Evolutionary conservation across 2,329 filamentous ascomycete species (phyloP).

Genomic region (Venturia effusa): DNA sequence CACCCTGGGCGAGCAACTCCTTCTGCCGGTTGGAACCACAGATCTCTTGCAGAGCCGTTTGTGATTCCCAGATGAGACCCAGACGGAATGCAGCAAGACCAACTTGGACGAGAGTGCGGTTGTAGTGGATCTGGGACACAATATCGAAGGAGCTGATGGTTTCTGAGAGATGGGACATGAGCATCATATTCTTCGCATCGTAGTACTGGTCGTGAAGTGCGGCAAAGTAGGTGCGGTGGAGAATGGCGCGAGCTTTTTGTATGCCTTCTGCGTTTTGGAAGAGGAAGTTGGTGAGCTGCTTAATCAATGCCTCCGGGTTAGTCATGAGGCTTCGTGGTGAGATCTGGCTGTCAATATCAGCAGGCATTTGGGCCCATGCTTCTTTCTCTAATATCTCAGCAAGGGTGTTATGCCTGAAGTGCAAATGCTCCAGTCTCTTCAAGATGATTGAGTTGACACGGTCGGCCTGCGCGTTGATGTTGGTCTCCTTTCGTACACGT

Average conservation of each 20-base stretch:
- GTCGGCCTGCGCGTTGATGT: conserved; percentile 58
- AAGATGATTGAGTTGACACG: conserved; percentile 91
- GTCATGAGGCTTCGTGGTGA: conserved; percentile 59
- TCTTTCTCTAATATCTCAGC: conserved; percentile 90
- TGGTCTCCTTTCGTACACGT: conserved; percentile 52
- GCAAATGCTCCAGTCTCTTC: conserved; percentile 90
- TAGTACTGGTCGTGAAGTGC: conserved; percentile 97
- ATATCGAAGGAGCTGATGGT: conserved; percentile 95
- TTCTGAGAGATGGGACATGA: conserved; percentile 98
- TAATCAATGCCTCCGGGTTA: conserved; percentile 67
- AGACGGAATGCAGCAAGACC: conserved; percentile 97
- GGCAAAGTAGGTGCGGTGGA: conserved; percentile 97
- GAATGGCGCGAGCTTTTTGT: conserved; percentile 89
- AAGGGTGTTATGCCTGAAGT: conserved; percentile 96
- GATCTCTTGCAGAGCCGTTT: conserved; percentile 95
- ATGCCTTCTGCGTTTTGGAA: conserved; percentile 94
- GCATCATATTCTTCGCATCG: conserved; percentile 95
- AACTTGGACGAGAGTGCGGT: conserved; percentile 93
- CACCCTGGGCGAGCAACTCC: conserved; percentile 92
- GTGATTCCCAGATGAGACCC: conserved; percentile 91
- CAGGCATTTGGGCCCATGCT: conserved; percentile 73
- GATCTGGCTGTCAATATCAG: conserved; percentile 62
- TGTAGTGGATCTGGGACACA: conserved; percentile 95
- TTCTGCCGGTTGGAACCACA: conserved; percentile 96
- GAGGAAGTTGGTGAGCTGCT: conserved; percentile 85